Base-by-base conservation (phyloP, 108 stramenopile species). In the Nitzschia inconspicua region DNA sequence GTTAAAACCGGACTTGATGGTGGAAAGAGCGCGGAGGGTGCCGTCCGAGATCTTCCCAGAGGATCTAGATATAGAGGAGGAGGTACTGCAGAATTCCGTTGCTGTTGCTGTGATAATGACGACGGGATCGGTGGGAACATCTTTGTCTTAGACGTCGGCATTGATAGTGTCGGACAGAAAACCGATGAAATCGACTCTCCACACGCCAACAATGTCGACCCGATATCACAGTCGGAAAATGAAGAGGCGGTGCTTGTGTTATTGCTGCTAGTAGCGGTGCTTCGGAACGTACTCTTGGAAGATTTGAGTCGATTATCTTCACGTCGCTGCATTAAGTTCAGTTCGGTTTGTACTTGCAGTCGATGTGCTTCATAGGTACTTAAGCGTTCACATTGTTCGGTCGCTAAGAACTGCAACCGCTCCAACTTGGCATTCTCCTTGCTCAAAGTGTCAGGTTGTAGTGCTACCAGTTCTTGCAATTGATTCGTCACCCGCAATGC, bases 401-500 rank as follows among this genome's bases (percentile, higher is more conserved):
- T 47, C 5, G 75, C 75, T 42, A 76, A 39, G 22, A 36, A 30
- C 32, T 63, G 30, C 37, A 77, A 34, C n/a, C 31, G 28, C 30
- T 67, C 61, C 3, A 68, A 40, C 31, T 56, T 43, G 47, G 34
- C 29, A 31, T 46, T 48, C 37, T 65, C 63, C 29, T 49, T 16
- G 25, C 60, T 43, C 10, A 20, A 35, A 31, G 22, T 7, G 47
- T 60, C 16, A 30, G 54, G 56, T 29, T 53, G 49, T 42, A 72
- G 25, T n/a, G 65, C 53, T 31, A 78, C 22, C 42, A 79, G 56
- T 34, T 65, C 56, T 64, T 68, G 70, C 58, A 87, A 54, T 37
- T 63, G 27, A 9, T 65, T 42, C 1, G 68, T 62, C 31, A 84
- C 80, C 14, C 73, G 69, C 11, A 37, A 11, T 37, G 36, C 36